A percentile compares a stretch with the other conserved stretches of the same genome.
These are phyloP conservation scores for Gracilaria caudata DNA, from an alignment of 23 red algal species.

Conservation along the genomic window DNA sequence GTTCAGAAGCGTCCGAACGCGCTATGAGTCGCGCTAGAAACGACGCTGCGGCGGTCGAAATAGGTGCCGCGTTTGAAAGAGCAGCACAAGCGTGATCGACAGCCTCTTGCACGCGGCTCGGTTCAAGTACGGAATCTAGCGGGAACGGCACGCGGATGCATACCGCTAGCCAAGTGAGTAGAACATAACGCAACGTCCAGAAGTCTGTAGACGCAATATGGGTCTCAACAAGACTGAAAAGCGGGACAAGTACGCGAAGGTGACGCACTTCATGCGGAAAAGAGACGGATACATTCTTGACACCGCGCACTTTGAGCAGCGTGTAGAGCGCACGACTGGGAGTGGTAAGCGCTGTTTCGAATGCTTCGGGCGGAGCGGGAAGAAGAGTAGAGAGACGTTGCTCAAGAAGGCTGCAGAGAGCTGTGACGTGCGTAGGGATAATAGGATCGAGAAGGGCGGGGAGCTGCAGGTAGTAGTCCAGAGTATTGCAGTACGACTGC, in stretches of 20 bases:
- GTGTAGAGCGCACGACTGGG: conserved; percentile 69
- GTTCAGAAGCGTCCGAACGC: conserved; percentile 29
- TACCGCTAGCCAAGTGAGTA: conserved; percentile 57
- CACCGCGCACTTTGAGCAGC: conserved; percentile 73
- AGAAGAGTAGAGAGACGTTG: conserved; percentile 15
- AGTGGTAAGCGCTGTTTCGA: neutral
- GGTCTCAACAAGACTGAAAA: conserved; percentile 6
- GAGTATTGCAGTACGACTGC: conserved; percentile 18
- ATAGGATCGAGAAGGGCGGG: conserved; percentile 64
- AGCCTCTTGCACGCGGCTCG: neutral
- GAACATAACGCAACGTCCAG: conserved; percentile 63
- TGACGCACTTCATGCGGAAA: conserved; percentile 63
- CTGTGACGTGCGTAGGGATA: conserved; percentile 34
- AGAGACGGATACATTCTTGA: conserved; percentile 47
- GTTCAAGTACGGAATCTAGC: conserved; percentile 40
- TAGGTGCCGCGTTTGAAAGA: conserved; percentile 1
- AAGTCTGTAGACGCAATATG: neutral
- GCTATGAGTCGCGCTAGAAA: conserved; percentile 52
- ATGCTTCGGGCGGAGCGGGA: neutral
- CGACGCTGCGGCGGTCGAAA: conserved; percentile 27
- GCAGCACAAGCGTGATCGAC: conserved; percentile 28
- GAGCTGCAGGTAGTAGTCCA: conserved; percentile 65
- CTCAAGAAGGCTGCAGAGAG: conserved; percentile 31
- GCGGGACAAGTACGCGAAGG: conserved; percentile 36
- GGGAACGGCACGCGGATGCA: conserved; percentile 70